Conservation (phyloP, 1,284 basidiomycete genomes). For the Sparassis latifolia region DNA sequence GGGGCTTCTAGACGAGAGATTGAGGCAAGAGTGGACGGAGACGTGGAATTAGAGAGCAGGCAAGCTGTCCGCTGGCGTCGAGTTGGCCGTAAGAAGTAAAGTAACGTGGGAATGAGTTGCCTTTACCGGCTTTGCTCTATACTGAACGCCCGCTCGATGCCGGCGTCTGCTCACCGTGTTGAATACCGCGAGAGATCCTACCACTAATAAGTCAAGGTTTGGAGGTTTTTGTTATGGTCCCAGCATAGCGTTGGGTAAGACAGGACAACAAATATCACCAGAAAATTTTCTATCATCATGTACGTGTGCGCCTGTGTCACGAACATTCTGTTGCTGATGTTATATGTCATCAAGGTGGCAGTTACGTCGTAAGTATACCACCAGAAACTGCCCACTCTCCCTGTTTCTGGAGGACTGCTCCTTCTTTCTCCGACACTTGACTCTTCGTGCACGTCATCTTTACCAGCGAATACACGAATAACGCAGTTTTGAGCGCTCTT, state of each 20-base stretch:
- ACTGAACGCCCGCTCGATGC: neutral
- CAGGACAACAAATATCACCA: conserved; percentile 33
- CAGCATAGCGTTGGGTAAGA: conserved; percentile 9
- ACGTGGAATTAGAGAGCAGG: conserved; percentile 1
- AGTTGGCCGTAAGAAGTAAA: conserved; percentile 9
- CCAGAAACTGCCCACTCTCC: neutral
- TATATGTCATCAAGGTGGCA: conserved; percentile 9
- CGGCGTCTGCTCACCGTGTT: no score
- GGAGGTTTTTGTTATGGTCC: conserved; percentile 13
- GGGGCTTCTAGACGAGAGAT: conserved; percentile 2
- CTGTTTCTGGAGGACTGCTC: conserved; percentile 30
- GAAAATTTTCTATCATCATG: conserved; percentile 43
- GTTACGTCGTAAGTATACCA: conserved; percentile 10
- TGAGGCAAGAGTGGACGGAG: conserved; percentile 3
- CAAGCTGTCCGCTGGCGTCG: conserved; percentile 9
- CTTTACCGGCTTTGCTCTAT: neutral
- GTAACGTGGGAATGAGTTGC: conserved; percentile 13
- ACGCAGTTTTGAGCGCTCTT: conserved; percentile 37
- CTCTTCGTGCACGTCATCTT: conserved; percentile 27
- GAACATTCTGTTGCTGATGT: conserved; percentile 20
- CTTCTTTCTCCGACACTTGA: conserved; percentile 57
- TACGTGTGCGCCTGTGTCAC: conserved; percentile 25
- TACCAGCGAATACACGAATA: conserved; percentile 24
- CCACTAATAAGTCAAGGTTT: neutral
- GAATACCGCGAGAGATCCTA: no score